Evolutionary conservation across 129 eudicot genomes (phyloP).

Genomic region (Flaveria robusta): DNA sequence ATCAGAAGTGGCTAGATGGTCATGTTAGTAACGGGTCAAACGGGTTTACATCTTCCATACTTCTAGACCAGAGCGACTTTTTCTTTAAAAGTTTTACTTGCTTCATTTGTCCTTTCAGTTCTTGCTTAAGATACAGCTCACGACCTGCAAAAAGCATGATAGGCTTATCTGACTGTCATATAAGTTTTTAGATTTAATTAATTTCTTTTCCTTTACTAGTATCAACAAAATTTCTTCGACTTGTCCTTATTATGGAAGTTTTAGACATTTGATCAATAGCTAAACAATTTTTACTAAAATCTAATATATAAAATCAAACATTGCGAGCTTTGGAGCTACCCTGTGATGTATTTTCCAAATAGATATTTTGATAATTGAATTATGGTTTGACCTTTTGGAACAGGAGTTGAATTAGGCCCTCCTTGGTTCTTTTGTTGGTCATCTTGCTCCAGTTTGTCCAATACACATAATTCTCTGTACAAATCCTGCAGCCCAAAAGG

Average conservation of each 20-base stretch:
- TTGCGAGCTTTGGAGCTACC: constrained; percentile 1
- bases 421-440: constrained; percentile 51
- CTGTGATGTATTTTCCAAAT: background rate
- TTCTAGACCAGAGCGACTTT: constrained; percentile 83
- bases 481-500: constrained; percentile 58
- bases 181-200: background rate
- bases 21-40: background rate
- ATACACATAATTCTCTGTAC: constrained; percentile 62
- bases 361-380: background rate
- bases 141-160: constrained; percentile 40
- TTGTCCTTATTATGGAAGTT: background rate
- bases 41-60: constrained; percentile 81
- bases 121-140: constrained; percentile 42
- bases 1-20: background rate
- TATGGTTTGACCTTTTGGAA: constrained; percentile 46
- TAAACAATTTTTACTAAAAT: background rate
- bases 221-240: background rate
- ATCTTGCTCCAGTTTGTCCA: constrained; percentile 70
- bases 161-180: background rate
- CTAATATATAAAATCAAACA: background rate
- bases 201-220: background rate
- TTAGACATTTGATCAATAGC: background rate
- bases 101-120: constrained; percentile 65
- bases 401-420: constrained; percentile 39
- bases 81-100: constrained; percentile 66